Evolutionary conservation across 176 grass and related monocot species (phyloP), one percentile per base, ranked within the genome.

Genomic region (Microstegium vimineum): DNA sequence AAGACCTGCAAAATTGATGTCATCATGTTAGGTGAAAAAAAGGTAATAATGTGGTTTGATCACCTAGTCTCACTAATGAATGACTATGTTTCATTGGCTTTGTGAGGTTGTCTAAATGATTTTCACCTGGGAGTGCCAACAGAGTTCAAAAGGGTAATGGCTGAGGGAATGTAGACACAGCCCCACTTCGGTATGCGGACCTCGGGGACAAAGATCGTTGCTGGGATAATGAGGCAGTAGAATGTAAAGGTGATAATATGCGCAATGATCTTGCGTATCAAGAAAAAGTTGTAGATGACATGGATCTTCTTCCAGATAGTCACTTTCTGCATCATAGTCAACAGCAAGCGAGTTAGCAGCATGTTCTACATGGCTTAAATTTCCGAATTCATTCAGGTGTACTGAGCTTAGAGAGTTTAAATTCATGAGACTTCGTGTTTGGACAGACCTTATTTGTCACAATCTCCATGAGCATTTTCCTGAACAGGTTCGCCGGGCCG

Each of bases 251-350:
- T 93, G 25, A 97, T 91, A 14, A 91, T 87, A 35, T 97, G 91
- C 0, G 94, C 87, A 1, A 91, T 57, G 15, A 97, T 79, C 72
- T 90, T 92, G 72, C 94, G 84, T 32, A 88, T 85, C 63, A 97
- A 65, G 80, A 97, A 97, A 82, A 97, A 97, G 87, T 90, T 93
- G 87, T 97, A 97, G 77, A 97, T 90, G 78, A 97, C 86, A 77
- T 97, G 91, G 10, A 97, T 69, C 62, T 97, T 97, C 83, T 93
- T 93, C 91, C 91, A 97, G 56, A 97, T 71, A 52, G 91, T 85
- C 69, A 97, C 89, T 91, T 91, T 97, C 94, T 97, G 88, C 85
- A 87, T 5, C 4, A 84, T 12, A 35, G 23, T 84, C 20, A 65
- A 77, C 13, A 72, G 31, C 37, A 90, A 23, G 66, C 6, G 26